Conservation (phyloP, 495 filamentous ascomycete genomes). For the Neurospora sublineolata region DNA sequence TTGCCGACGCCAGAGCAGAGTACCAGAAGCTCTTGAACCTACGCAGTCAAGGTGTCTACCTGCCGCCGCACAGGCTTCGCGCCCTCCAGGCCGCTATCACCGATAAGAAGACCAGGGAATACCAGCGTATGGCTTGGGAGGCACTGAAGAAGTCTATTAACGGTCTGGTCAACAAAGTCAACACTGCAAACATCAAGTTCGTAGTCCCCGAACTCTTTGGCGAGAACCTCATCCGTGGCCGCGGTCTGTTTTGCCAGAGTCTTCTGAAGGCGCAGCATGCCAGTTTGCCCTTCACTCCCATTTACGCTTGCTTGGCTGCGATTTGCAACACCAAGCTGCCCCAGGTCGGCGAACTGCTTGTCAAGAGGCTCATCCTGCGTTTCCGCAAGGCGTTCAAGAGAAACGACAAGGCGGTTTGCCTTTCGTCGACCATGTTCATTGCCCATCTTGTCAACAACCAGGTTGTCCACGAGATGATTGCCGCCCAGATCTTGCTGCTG, state of each 20-base stretch:
- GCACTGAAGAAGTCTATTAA: slow-evolving; percentile 98
- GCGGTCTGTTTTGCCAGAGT: slow-evolving; percentile 84
- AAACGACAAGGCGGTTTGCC: slow-evolving; percentile 92
- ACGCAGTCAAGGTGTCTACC: slow-evolving; percentile 90
- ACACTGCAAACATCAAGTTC: slow-evolving; percentile 91
- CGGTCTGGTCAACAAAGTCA: slow-evolving; percentile 96
- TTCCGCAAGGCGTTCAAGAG: slow-evolving; percentile 93
- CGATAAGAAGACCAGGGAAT: slow-evolving; percentile 91
- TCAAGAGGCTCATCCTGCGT: slow-evolving; percentile 77
- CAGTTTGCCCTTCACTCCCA: slow-evolving; percentile 91
- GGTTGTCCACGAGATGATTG: slow-evolving; percentile 85
- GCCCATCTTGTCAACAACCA: slow-evolving; percentile 92
- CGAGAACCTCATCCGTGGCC: slow-evolving; percentile 84
- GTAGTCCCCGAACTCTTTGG: slow-evolving; percentile 92
- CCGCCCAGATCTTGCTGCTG: slow-evolving; percentile 79
- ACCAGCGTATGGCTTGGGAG: slow-evolving; percentile 98
- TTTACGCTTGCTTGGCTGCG: slow-evolving; percentile 87
- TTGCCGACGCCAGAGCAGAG: slow-evolving; percentile 67
- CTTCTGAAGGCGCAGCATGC: slow-evolving; percentile 97
- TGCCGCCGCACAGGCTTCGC: slow-evolving; percentile 80
- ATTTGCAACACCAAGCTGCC: slow-evolving; percentile 98
- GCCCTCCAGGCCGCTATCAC: slow-evolving; percentile 94
- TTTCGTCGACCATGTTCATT: slow-evolving; percentile 84
- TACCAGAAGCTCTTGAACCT: slow-evolving; percentile 83
- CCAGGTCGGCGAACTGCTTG: slow-evolving; percentile 80